Percentiles rank a stretch among this genome's conserved stretches.
These are phyloP conservation scores for Metschnikowia rubicola DNA, from an alignment of 805 yeast species.

Conservation along the genomic window DNA sequence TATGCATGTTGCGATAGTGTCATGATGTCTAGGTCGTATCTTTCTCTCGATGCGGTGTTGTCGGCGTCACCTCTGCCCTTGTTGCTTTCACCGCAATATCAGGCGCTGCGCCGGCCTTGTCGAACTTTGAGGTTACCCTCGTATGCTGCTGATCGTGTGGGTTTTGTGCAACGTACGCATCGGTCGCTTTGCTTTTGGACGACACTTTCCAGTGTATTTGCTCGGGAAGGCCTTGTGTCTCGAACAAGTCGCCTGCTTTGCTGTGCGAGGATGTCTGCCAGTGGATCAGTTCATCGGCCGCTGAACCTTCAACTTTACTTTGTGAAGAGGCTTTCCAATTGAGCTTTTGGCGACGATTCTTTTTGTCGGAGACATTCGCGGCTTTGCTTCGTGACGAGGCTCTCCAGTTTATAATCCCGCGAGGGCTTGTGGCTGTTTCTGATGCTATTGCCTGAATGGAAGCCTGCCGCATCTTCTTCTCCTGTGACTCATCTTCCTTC, in stretches of 20 bases:
- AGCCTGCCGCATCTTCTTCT: background rate
- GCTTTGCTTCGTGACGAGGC: slow-evolving; percentile 1
- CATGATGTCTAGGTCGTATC: too few relatives aligned
- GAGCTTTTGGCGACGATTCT: background rate
- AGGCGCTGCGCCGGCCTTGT: background rate
- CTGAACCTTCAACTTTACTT: slow-evolving; percentile 2
- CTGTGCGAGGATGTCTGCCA: too few relatives aligned
- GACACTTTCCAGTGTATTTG: background rate
- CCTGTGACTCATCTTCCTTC: background rate
- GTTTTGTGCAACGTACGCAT: background rate
- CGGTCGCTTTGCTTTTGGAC: background rate
- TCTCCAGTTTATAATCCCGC: background rate
- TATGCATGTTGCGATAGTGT: too few relatives aligned
- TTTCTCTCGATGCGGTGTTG: too few relatives aligned
- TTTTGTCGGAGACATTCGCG: background rate
- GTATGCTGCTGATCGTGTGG: slow-evolving; percentile 1
- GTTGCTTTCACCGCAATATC: background rate
- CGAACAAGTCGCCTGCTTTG: too few relatives aligned
- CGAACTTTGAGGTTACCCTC: background rate
- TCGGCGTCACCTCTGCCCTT: too few relatives aligned
- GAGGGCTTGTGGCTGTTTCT: background rate
- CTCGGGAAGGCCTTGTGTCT: too few relatives aligned
- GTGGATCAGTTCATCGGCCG: background rate
- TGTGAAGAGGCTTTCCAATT: slow-evolving; percentile 5
- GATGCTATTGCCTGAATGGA: background rate